These are phyloP conservation scores for Kodamaea laetipori DNA, from an alignment of 805 yeast genomes.

Conservation along the genomic window DNA sequence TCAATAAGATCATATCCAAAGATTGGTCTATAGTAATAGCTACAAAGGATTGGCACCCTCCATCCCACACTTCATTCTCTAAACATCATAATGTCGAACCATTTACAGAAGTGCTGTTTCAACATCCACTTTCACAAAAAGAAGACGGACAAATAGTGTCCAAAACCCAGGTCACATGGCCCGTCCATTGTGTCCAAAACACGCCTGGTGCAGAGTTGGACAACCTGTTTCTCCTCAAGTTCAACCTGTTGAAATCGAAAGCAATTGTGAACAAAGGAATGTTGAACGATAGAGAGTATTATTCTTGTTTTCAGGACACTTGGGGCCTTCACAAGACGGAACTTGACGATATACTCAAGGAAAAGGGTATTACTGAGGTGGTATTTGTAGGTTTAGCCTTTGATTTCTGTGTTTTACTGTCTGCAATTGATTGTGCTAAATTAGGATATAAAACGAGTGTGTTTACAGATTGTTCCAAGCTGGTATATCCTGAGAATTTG, in stretches of 20 bases:
- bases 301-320: slow-evolving; percentile 81
- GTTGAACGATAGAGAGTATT: slow-evolving; percentile 73
- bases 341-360: slow-evolving; percentile 49
- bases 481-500: slow-evolving; percentile 52
- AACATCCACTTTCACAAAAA: slow-evolving; percentile 47
- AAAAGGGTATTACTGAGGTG: slow-evolving; percentile 56
- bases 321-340: slow-evolving; percentile 77
- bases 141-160: slow-evolving; percentile 30
- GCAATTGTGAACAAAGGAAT: slow-evolving; percentile 68
- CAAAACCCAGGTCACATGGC: slow-evolving; percentile 68
- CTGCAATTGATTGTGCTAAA: slow-evolving; percentile 67
- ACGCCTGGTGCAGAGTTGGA: slow-evolving; percentile 69
- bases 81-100: slow-evolving; percentile 57
- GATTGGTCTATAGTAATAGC: slow-evolving; percentile 66
- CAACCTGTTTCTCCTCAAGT: slow-evolving; percentile 41
- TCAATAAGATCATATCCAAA: slow-evolving; percentile 42
- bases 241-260: slow-evolving; percentile 32
- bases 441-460: slow-evolving; percentile 68
- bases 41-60: slow-evolving; percentile 90
- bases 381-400: slow-evolving; percentile 81
- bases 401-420: slow-evolving; percentile 81
- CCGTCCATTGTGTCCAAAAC: slow-evolving; percentile 83
- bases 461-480: slow-evolving; percentile 53
- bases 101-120: slow-evolving; percentile 50
- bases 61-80: slow-evolving; percentile 80